Percentiles rank a stretch among this genome's conserved stretches.
These are phyloP conservation scores for Angomonas deanei DNA, from an alignment of 208 protist genomes.

Conservation along the genomic window DNA sequence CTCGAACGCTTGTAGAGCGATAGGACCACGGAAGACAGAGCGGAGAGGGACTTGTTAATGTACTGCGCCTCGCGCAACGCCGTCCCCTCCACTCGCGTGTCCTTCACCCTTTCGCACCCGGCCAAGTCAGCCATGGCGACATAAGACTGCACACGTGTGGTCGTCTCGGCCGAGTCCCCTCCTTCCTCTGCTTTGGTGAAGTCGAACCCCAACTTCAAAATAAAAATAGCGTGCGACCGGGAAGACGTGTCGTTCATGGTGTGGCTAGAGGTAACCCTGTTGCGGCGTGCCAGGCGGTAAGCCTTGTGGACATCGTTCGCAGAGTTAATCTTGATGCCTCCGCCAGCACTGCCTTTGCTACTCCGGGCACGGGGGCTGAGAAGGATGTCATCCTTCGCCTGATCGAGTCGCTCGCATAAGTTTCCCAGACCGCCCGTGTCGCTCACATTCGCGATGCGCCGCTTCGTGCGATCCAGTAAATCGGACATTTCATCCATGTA, in stretches of 20 bases:
- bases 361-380: constrained; percentile 14
- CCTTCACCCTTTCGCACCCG: constrained; percentile 92
- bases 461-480: constrained; percentile 73
- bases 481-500: constrained; percentile 84
- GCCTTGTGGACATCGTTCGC: constrained; percentile 57
- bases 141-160: constrained; percentile 45
- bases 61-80: constrained; percentile 84
- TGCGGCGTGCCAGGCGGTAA: constrained; percentile 60
- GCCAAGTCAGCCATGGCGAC: constrained; percentile 96
- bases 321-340: constrained; percentile 56
- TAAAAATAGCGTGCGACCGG: constrained; percentile 85
- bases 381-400: constrained; percentile 16
- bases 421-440: constrained; percentile 66
- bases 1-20: constrained; percentile 58
- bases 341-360: constrained; percentile 9
- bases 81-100: constrained; percentile 82
- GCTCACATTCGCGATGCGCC: constrained; percentile 41
- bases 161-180: constrained; percentile 2
- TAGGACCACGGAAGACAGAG: constrained; percentile 79
- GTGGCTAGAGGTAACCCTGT: constrained; percentile 70
- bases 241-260: constrained; percentile 72
- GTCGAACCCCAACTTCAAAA: constrained; percentile 78
- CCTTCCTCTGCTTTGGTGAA: constrained; percentile 15
- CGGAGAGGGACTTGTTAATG: constrained; percentile 90
- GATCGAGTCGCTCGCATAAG: constrained; percentile 64